phyloP scores from a whole-genome alignment of 495 filamentous ascomycete species.

The Neurospora pannonica region DNA sequence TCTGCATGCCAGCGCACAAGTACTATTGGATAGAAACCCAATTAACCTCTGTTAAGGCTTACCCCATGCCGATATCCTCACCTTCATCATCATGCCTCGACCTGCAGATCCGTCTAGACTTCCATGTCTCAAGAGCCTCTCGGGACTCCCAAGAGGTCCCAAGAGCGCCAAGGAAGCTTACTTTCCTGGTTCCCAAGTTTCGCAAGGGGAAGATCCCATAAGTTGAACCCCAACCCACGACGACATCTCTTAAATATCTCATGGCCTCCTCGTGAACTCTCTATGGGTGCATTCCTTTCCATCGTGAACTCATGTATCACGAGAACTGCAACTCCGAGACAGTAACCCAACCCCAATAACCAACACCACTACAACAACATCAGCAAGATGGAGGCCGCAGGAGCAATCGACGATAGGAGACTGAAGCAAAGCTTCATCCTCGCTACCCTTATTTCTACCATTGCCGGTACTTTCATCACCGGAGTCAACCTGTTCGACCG shows the following conservation, averaged over 20 bases:
- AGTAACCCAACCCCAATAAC: not conserved
- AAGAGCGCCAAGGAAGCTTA: not conserved
- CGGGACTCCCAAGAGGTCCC: not conserved
- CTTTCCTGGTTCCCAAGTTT: not conserved
- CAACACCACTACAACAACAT: not conserved
- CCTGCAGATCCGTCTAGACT: not conserved
- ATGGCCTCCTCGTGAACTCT: not conserved
- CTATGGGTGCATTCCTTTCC: not conserved
- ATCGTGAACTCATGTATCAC: not conserved
- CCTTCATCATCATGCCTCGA: not conserved
- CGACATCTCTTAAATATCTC: not conserved
- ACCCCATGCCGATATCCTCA: not conserved
- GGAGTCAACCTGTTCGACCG: constrained; percentile 29
- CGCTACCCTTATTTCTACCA: constrained; percentile 28
- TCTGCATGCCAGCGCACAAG: not conserved
- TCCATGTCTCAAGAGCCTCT: not conserved
- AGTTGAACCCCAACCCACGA: not conserved
- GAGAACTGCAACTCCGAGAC: not conserved
- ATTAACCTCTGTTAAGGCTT: not conserved
- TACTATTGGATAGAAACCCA: not conserved
- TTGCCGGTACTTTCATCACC: constrained; percentile 29
- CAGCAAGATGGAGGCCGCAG: constrained; percentile 46
- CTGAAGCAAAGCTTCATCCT: constrained; percentile 27
- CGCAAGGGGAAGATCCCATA: not conserved
- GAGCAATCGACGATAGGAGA: constrained; percentile 44